Evolutionary conservation across 805 yeast species (phyloP), one percentile per base, ranked within the genome.

Genomic region (Kluyveromyces aestuarii): DNA sequence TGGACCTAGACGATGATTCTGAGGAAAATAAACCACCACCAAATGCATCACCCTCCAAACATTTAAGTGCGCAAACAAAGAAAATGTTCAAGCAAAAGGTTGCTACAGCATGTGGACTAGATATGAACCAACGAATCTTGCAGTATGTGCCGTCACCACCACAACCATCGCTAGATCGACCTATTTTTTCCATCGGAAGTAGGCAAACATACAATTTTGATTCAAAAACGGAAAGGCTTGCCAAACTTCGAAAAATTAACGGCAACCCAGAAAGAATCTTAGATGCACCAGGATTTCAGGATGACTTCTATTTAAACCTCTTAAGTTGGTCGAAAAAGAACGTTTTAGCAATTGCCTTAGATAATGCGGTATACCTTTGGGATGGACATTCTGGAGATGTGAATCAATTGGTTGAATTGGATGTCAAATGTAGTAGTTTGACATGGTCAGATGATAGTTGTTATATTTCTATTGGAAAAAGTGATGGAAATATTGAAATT

Each of bases 211-310:
- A 57, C 53, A 62, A 50, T 60, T 58, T 56, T 42, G 66, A 66
- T 44, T 61, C 11, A 72, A 40, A 44, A 18, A 33, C 37, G 8
- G 21, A 38, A 9, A 85, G 84, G 5, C 74, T 80, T 37, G 81
- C 85, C 16, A 72, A 89, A 58, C 77, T 87, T 44, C 80, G 95
- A 55, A 82, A 81, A 56, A 75, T 93, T 43, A 87, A 95, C 25
- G 80, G 87, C 0, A 86, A 87, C 35, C 98, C 99, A 1, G 96
- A 87, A 55, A 77, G 96, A 53, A 95, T 93, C 1, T 72, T 93
- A 39, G 99, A 93, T 68, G 99, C 98, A 0, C 99, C 99, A 0
- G 96, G 96, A 0, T 75, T 90, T 50, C 76, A 84, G 19, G 96
- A 93, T 66, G 99, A 93, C 69, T 93, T 89, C 65, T 93, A 91